phyloP scores from a whole-genome alignment of 345 rosid species.

The Eucalyptus regnans region DNA sequence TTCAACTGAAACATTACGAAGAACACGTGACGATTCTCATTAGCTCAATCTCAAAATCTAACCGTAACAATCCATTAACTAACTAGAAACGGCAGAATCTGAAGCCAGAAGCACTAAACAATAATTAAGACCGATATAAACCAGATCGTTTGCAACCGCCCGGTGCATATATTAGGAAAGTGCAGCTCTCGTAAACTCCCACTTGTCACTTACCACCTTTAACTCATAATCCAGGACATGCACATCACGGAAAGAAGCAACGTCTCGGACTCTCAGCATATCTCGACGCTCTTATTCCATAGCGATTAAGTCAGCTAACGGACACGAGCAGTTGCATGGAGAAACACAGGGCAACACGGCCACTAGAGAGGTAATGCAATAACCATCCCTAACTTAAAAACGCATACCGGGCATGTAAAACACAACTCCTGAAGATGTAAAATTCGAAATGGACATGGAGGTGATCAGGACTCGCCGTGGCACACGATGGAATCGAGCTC shows the following conservation, averaged over 20 bases:
- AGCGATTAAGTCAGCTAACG: neutral
- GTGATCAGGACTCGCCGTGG: neutral
- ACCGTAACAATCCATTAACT: neutral
- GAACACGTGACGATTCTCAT: neutral
- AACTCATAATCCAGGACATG: neutral
- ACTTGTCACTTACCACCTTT: neutral
- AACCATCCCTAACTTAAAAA: neutral
- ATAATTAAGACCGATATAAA: neutral
- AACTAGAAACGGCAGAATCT: neutral
- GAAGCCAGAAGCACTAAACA: neutral
- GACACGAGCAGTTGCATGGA: neutral
- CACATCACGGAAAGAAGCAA: neutral
- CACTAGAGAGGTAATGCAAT: neutral
- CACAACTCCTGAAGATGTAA: neutral
- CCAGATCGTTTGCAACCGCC: neutral
- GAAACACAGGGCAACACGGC: neutral
- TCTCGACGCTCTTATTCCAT: neutral
- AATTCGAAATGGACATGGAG: neutral
- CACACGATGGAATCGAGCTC: neutral
- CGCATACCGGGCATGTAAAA: neutral
- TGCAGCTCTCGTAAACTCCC: neutral
- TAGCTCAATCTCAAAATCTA: neutral
- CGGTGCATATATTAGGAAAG: neutral
- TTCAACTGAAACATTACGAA: neutral
- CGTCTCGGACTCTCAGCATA: neutral